Percentiles rank a stretch among this genome's conserved stretches.
Evolutionary conservation across 176 grass and related monocot species (phyloP).

Genomic region (Cocos nucifera): DNA sequence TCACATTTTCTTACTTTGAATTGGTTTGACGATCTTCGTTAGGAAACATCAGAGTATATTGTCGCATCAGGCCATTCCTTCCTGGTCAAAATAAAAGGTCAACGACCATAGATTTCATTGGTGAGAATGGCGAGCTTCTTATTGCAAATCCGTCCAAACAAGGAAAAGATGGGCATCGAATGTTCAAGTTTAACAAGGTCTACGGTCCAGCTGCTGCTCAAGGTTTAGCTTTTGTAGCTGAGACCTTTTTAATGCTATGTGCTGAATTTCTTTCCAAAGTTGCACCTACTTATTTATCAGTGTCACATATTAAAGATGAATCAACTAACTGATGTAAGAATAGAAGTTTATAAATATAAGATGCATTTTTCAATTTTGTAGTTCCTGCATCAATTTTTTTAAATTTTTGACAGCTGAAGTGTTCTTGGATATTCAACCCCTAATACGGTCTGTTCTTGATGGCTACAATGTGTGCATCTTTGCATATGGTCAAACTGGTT

Average conservation of each 20-base stretch:
- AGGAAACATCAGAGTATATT: slow-evolving; percentile 99
- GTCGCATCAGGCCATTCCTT: slow-evolving; percentile 92
- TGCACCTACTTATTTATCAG: too few relatives aligned
- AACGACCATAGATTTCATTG: slow-evolving; percentile 75
- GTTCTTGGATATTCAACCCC: slow-evolving; percentile 83
- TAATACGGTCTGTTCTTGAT: slow-evolving; percentile 95
- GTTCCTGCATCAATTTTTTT: not conserved
- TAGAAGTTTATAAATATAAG: too few relatives aligned
- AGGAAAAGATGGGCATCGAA: slow-evolving; percentile 76
- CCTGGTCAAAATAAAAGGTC: slow-evolving; percentile 70
- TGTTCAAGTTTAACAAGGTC: slow-evolving; percentile 99
- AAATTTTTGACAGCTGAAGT: slow-evolving; percentile 48
- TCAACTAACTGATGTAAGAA: too few relatives aligned
- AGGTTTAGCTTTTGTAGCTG: slow-evolving; percentile 27
- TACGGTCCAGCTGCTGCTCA: slow-evolving; percentile 61
- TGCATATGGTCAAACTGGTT: slow-evolving; percentile 97
- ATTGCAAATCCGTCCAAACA: slow-evolving; percentile 82
- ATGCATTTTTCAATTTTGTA: not conserved
- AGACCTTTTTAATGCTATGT: not conserved
- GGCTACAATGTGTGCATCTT: slow-evolving; percentile 99
- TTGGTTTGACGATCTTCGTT: slow-evolving; percentile 1
- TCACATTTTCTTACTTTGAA: too few relatives aligned
- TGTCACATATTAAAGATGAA: too few relatives aligned
- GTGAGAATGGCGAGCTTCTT: slow-evolving; percentile 84
- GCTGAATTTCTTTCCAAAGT: too few relatives aligned